phyloP scores from a whole-genome alignment of 179 eudicot genomes.

The Silene noctiflora region DNA sequence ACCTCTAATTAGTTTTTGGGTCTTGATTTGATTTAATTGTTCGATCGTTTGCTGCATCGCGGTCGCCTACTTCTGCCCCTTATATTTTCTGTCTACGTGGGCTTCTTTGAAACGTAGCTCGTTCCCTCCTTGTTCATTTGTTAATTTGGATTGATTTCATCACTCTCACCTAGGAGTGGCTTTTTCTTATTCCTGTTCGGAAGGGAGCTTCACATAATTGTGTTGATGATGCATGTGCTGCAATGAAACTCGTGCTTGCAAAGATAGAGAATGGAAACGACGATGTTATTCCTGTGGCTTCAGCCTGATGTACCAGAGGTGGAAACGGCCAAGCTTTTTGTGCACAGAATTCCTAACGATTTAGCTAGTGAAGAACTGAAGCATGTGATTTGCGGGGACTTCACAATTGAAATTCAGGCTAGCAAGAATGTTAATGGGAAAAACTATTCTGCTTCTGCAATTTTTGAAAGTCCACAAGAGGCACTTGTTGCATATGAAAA shows the following conservation, averaged over 20 bases:
- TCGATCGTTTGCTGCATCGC: too few relatives aligned
- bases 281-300: conserved; percentile 31
- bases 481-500: conserved; percentile 52
- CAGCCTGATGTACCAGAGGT: conserved; percentile 35
- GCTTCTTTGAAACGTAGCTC: too few relatives aligned
- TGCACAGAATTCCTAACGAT: conserved; percentile 64
- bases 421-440: conserved; percentile 32
- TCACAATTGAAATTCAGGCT: conserved; percentile 53
- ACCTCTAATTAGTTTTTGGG: too few relatives aligned
- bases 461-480: conserved; percentile 41
- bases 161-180: too few relatives aligned
- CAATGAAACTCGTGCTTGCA: conserved; percentile 88
- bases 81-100: too few relatives aligned
- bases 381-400: conserved; percentile 60
- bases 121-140: too few relatives aligned
- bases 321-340: conserved; percentile 54
- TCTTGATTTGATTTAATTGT: too few relatives aligned
- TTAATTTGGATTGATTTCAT: too few relatives aligned
- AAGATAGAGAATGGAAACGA: conserved; percentile 54
- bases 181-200: too few relatives aligned
- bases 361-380: conserved; percentile 51
- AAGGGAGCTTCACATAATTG: conserved; percentile 78
- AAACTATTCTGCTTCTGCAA: conserved; percentile 49
- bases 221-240: conserved; percentile 89
- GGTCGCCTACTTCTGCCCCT: too few relatives aligned